Evolutionary conservation across 441 rosid species (phyloP).

Genomic region (Populus hybrid): DNA sequence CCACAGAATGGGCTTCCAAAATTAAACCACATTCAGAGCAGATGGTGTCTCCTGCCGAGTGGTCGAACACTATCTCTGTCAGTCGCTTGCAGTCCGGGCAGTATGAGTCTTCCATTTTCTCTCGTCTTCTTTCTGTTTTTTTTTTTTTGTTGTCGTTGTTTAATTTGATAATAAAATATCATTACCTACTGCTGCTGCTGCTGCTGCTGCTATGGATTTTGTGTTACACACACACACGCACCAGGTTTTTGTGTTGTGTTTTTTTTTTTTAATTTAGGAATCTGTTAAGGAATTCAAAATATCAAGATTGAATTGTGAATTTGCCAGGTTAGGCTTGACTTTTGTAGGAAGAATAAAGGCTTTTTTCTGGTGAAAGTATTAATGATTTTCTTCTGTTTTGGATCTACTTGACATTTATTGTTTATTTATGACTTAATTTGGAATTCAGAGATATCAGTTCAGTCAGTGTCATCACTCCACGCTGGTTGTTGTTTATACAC

Average conservation of each 20-base stretch:
- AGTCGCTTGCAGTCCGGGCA: slow-evolving; percentile 42
- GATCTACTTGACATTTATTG: not conserved
- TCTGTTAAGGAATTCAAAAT: too few relatives aligned
- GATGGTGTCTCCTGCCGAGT: slow-evolving; percentile 46
- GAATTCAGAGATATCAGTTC: too few relatives aligned
- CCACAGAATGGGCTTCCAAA: slow-evolving; percentile 42
- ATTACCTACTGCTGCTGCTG: not conserved
- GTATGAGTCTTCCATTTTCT: slow-evolving; percentile 37
- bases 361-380: too few relatives aligned
- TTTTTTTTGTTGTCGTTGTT: not conserved
- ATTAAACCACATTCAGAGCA: slow-evolving; percentile 53
- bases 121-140: not conserved
- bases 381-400: not conserved
- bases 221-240: not conserved
- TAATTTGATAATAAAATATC: not conserved
- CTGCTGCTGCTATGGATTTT: not conserved
- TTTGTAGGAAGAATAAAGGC: not conserved
- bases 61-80: slow-evolving; percentile 49
- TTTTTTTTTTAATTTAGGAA: too few relatives aligned
- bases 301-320: not conserved
- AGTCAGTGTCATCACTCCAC: too few relatives aligned
- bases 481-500: too few relatives aligned
- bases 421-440: not conserved
- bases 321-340: not conserved
- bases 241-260: not conserved